phyloP scores from a whole-genome alignment of 331 rosid genomes.

The Prunus yedoensis region DNA sequence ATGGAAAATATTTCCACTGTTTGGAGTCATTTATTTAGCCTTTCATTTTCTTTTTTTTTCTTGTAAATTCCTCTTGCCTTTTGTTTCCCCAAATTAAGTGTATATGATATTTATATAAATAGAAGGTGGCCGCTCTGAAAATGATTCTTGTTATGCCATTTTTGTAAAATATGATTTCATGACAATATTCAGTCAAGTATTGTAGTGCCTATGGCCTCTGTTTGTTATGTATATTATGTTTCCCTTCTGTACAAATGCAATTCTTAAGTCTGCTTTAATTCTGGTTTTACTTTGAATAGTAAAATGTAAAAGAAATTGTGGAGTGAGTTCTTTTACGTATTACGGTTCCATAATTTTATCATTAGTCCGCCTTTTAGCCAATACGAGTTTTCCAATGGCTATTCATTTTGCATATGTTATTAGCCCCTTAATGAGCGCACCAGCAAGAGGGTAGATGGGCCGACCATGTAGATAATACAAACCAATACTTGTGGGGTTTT shows the following conservation, averaged over 20 bases:
- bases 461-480: too few relatives aligned
- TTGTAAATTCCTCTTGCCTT: conserved; percentile 45
- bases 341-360: too few relatives aligned
- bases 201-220: background rate
- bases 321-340: too few relatives aligned
- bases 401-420: too few relatives aligned
- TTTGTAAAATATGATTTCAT: conserved; percentile 55
- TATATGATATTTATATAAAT: conserved; percentile 63
- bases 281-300: background rate
- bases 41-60: background rate
- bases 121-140: conserved; percentile 35
- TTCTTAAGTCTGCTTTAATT: background rate
- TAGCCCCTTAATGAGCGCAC: too few relatives aligned
- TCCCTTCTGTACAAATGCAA: background rate
- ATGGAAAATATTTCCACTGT: conserved; percentile 33
- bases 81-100: conserved; percentile 52
- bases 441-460: too few relatives aligned
- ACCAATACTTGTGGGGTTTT: too few relatives aligned
- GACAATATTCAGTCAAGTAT: conserved; percentile 16
- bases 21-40: conserved; percentile 24
- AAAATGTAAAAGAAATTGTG: too few relatives aligned
- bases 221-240: background rate
- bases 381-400: too few relatives aligned
- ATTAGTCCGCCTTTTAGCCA: too few relatives aligned
- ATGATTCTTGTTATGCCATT: conserved; percentile 45